A percentile compares a stretch with the other conserved stretches of the same genome.
Evolutionary conservation across 148 eudicot genomes (phyloP).

Genomic region (Silene uniflora): DNA sequence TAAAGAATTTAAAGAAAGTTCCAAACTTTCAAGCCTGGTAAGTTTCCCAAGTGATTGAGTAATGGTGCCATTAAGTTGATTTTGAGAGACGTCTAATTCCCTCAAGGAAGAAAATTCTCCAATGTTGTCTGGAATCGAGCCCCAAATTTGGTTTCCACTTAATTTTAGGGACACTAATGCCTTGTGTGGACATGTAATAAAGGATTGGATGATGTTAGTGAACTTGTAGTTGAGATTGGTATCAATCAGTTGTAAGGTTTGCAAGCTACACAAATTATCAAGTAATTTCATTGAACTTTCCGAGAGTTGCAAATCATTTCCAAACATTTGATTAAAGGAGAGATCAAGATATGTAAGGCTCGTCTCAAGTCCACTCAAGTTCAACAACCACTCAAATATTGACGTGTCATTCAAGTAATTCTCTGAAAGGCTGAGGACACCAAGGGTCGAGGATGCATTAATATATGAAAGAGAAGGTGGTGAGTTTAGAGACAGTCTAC

Average conservation of each 20-base stretch:
- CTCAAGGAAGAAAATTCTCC: conserved; percentile 16
- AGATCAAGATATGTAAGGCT: conserved; percentile 24
- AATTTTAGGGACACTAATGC: conserved; percentile 12
- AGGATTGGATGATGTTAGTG: not conserved
- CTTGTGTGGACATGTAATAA: conserved; percentile 15
- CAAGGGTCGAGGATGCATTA: conserved; percentile 5
- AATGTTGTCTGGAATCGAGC: conserved; percentile 26
- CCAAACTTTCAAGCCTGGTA: conserved; percentile 20
- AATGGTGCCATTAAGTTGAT: conserved; percentile 25
- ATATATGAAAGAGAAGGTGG: conserved; percentile 10
- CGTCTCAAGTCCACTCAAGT: conserved; percentile 11
- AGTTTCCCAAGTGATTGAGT: conserved; percentile 17
- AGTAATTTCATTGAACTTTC: not conserved
- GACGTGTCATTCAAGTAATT: conserved; percentile 16
- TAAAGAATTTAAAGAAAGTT: conserved; percentile 22
- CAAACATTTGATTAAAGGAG: conserved; percentile 3
- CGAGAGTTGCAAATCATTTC: not conserved
- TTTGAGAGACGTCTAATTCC: not conserved
- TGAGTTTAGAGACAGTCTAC: not conserved
- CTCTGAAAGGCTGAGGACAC: not conserved
- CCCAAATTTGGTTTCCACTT: conserved; percentile 11
- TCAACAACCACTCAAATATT: conserved; percentile 21
- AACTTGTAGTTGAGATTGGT: not conserved
- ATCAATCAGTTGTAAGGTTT: not conserved
- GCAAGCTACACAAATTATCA: conserved; percentile 2